These are phyloP conservation scores for Candida pseudoviswanathii DNA, from an alignment of 1,139 yeast genomes.

Conservation along the genomic window DNA sequence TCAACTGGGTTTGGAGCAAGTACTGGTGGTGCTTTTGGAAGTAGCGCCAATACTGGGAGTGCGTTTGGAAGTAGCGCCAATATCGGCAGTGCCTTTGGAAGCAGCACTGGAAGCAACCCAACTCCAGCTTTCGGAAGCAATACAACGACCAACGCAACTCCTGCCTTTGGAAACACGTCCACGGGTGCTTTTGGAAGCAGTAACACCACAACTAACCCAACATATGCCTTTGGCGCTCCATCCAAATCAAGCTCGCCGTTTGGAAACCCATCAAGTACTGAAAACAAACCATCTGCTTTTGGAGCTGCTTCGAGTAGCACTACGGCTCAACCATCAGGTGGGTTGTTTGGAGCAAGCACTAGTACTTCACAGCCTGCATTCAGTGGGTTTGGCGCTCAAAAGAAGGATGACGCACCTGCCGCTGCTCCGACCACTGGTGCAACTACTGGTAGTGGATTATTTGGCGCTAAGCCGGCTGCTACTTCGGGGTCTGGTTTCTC, in stretches of 20 bases:
- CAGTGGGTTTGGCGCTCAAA: slow-evolving; percentile 15
- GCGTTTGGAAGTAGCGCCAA: slow-evolving; percentile 3
- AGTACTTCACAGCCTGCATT: slow-evolving; percentile 20
- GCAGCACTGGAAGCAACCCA: background rate
- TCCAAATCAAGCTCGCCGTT: slow-evolving; percentile 11
- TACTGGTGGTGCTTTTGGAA: background rate
- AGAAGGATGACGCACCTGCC: slow-evolving; percentile 18
- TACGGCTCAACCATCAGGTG: slow-evolving; percentile 14
- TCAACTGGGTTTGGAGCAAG: slow-evolving; percentile 15
- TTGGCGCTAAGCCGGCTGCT: slow-evolving; percentile 10
- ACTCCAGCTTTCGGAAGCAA: slow-evolving; percentile 8
- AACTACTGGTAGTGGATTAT: slow-evolving; percentile 10
- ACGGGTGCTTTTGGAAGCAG: slow-evolving; percentile 9
- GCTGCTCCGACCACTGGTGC: too few relatives aligned
- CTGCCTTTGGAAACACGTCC: slow-evolving; percentile 4
- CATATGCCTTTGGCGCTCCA: slow-evolving; percentile 11
- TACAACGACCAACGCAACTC: background rate
- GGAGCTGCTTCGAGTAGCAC: slow-evolving; percentile 24
- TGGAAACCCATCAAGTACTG: slow-evolving; percentile 6
- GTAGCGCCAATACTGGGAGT: background rate
- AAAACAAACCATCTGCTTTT: slow-evolving; percentile 9
- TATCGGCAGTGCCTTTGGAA: slow-evolving; percentile 2
- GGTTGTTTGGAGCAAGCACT: slow-evolving; percentile 28
- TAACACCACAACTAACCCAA: slow-evolving; percentile 5
- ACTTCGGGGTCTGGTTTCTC: too few relatives aligned